These are phyloP conservation scores for Fusarium verticillioides DNA, from an alignment of 2,329 filamentous ascomycete species.

Conservation along the genomic window DNA sequence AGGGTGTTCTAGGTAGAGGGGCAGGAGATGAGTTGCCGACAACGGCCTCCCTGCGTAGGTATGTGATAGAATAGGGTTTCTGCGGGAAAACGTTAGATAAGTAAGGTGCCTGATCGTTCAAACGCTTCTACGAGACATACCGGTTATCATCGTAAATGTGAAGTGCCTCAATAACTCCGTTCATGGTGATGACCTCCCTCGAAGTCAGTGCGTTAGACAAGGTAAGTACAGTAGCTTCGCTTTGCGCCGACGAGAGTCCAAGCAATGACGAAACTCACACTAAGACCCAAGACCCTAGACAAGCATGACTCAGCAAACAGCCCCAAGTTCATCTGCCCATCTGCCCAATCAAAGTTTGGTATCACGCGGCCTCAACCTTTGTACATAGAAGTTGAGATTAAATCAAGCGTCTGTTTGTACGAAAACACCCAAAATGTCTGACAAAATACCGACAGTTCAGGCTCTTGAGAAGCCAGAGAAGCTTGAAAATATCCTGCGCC, in stretches of 20 bases:
- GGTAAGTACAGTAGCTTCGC: constrained; percentile 3
- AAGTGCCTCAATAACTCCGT: constrained; percentile 89
- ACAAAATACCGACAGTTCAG: constrained; percentile 61
- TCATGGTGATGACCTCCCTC: constrained; percentile 68
- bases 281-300: background rate
- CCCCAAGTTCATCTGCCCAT: background rate
- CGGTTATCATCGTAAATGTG: constrained; percentile 98
- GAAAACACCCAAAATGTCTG: constrained; percentile 44
- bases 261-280: constrained; percentile 47
- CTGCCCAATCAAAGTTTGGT: constrained; percentile 36
- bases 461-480: constrained; percentile 70
- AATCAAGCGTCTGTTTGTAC: background rate
- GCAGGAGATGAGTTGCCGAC: constrained; percentile 78
- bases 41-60: constrained; percentile 86
- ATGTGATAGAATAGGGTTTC: constrained; percentile 87
- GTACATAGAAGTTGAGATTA: constrained; percentile 29
- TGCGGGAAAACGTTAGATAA: constrained; percentile 53
- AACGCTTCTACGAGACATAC: constrained; percentile 57
- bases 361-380: constrained; percentile 22
- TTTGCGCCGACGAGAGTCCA: constrained; percentile 21
- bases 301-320: constrained; percentile 44
- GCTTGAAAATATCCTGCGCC: constrained; percentile 66
- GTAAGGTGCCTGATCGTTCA: background rate
- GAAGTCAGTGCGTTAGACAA: constrained; percentile 20
- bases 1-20: constrained; percentile 87